phyloP scores from a whole-genome alignment of 139 green algal genomes.

The Chlorella ohadii region DNA sequence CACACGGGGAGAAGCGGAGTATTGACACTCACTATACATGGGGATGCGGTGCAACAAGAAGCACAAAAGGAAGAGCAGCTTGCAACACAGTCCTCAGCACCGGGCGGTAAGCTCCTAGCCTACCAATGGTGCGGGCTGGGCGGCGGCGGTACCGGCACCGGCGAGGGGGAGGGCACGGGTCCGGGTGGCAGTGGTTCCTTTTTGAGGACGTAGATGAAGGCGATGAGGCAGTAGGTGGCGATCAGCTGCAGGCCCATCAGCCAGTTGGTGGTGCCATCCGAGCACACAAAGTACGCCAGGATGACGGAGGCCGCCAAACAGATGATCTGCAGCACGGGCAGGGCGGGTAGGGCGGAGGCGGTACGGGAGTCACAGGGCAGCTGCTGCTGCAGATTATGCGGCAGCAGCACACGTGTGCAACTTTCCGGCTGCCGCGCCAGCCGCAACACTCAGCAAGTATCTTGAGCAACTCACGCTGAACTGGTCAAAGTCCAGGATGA shows the following conservation, averaged over 20 bases:
- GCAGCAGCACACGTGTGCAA: too few relatives aligned
- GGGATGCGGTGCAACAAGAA: too few relatives aligned
- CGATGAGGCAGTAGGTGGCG: slow-evolving; percentile 65
- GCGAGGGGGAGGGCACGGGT: background rate
- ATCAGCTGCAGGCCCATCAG: slow-evolving; percentile 72
- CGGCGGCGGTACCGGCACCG: too few relatives aligned
- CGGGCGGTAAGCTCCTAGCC: too few relatives aligned
- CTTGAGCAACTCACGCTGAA: slow-evolving; percentile 40
- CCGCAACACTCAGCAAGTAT: too few relatives aligned
- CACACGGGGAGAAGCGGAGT: too few relatives aligned
- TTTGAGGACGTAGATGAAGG: slow-evolving; percentile 26
- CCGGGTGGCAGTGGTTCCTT: background rate
- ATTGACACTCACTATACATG: too few relatives aligned
- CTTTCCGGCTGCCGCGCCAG: too few relatives aligned
- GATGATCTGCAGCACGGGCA: background rate
- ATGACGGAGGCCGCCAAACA: slow-evolving; percentile 63
- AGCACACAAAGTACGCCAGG: slow-evolving; percentile 82
- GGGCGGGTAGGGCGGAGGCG: background rate
- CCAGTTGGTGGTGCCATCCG: slow-evolving; percentile 79
- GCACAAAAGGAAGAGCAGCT: too few relatives aligned
- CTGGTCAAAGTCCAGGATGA: slow-evolving; percentile 80
- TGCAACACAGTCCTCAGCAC: too few relatives aligned
- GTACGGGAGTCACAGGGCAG: too few relatives aligned
- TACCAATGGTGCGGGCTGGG: too few relatives aligned
- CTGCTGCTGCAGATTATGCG: background rate